A percentile compares a stretch with the other conserved stretches of the same genome.
Evolutionary conservation across 1,139 yeast genomes (phyloP).

Genomic region (Pichia sp.): DNA sequence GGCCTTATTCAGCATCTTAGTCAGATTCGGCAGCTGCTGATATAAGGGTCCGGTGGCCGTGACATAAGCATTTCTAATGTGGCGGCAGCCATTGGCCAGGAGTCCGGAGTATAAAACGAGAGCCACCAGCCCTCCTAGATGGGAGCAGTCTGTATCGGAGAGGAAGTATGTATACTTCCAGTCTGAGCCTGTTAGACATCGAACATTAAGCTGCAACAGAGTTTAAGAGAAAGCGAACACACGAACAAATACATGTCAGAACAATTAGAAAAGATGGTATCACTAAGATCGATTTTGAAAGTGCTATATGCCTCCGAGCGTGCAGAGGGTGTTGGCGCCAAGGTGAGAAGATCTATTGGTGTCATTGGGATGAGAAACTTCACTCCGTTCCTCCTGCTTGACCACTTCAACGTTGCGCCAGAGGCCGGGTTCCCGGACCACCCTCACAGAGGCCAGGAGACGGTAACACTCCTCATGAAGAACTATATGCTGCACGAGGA

Average conservation of each 20-base stretch:
- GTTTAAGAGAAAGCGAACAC: background rate
- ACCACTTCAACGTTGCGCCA: constrained; percentile 61
- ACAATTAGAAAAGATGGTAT: background rate
- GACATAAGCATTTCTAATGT: background rate
- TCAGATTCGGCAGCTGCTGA: background rate
- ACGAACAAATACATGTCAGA: background rate
- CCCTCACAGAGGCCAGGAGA: constrained; percentile 90
- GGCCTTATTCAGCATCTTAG: too few relatives aligned
- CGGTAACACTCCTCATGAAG: constrained; percentile 66
- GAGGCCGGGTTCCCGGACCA: constrained; percentile 79
- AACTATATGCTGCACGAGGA: constrained; percentile 90
- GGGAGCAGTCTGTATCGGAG: too few relatives aligned
- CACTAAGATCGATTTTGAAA: constrained; percentile 50
- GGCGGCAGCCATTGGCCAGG: background rate
- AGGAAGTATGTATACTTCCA: too few relatives aligned
- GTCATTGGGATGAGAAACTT: constrained; percentile 61
- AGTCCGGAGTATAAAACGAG: background rate
- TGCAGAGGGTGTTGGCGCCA: constrained; percentile 85
- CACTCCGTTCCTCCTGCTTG: constrained; percentile 80
- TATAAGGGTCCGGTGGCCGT: background rate
- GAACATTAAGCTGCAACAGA: background rate
- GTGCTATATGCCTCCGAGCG: constrained; percentile 66
- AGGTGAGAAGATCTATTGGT: constrained; percentile 80
- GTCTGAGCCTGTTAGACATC: background rate
- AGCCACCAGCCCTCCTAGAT: background rate